A percentile compares a stretch with the other conserved stretches of the same genome.
phyloP scores from a whole-genome alignment of 1,139 yeast species.

The Saccharomyces hybrid region DNA sequence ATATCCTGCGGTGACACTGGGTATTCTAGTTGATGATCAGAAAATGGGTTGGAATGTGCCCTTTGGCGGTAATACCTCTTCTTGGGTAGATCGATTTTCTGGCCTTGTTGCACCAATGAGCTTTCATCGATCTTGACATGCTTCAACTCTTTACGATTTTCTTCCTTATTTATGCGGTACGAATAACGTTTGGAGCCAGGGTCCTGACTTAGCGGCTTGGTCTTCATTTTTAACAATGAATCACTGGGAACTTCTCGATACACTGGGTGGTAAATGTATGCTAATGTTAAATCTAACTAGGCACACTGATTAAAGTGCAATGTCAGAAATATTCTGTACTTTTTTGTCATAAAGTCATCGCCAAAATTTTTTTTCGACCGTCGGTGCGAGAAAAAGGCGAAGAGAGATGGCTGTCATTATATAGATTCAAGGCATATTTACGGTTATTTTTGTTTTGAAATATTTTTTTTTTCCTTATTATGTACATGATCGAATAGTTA shows the following conservation, averaged over 20 bases:
- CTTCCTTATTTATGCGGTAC: slow-evolving; percentile 31
- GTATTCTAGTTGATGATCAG: slow-evolving; percentile 87
- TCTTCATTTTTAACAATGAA: slow-evolving; percentile 13
- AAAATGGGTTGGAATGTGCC: slow-evolving; percentile 96
- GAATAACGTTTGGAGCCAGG: slow-evolving; percentile 29
- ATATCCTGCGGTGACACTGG: slow-evolving; percentile 73
- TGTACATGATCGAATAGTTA: neutral
- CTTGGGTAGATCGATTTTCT: slow-evolving; percentile 51
- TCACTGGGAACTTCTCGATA: neutral
- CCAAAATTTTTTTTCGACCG: neutral
- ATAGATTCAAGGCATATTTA: neutral
- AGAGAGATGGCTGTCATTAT: neutral
- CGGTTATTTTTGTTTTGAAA: neutral
- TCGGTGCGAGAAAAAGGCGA: neutral
- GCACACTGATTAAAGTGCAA: too few species aligned
- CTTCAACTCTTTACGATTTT: slow-evolving; percentile 35
- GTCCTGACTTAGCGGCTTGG: slow-evolving; percentile 21
- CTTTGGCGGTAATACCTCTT: slow-evolving; percentile 91
- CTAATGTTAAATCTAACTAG: too few species aligned
- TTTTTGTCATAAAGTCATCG: neutral
- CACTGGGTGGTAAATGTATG: too few species aligned
- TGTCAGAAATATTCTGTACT: neutral
- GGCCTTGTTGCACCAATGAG: slow-evolving; percentile 11
- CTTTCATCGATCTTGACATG: slow-evolving; percentile 33
- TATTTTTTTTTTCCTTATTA: neutral